Conservation (phyloP, 2,329 filamentous ascomycete species). For the Ophiosphaerella herpotricha region DNA sequence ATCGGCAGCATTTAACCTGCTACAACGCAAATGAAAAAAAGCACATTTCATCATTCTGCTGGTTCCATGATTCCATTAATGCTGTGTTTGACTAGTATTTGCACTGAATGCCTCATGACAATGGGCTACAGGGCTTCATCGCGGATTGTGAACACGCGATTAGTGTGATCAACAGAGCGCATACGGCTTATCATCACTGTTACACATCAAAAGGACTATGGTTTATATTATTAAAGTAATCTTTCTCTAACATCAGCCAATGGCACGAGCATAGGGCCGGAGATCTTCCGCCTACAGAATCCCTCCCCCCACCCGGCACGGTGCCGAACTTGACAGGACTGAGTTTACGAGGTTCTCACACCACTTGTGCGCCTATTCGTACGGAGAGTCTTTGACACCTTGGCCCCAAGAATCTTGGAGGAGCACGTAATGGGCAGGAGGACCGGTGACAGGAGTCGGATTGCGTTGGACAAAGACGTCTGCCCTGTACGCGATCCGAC, state of each 20-base stretch:
- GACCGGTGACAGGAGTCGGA: background rate
- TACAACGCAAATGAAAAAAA: background rate
- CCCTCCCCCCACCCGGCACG: slow-evolving; percentile 9
- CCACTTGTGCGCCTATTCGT: background rate
- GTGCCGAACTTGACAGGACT: slow-evolving; percentile 6
- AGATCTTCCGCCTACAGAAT: background rate
- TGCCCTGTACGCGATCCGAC: background rate
- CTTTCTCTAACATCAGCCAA: background rate
- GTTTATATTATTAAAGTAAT: background rate
- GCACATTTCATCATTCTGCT: background rate
- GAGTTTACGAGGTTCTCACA: background rate
- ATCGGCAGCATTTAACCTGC: background rate
- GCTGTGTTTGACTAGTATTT: background rate
- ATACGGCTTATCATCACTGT: background rate
- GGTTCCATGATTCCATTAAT: background rate
- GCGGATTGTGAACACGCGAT: background rate
- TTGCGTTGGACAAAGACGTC: background rate
- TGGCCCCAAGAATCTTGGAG: background rate
- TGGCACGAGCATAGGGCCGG: slow-evolving; percentile 3
- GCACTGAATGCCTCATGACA: background rate
- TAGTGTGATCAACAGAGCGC: background rate
- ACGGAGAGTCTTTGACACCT: background rate
- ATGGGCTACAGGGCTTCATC: background rate
- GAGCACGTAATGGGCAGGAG: background rate
- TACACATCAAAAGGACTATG: slow-evolving; percentile 1